Base-by-base conservation (phyloP, 2,329 filamentous ascomycete species). In the Grosmannia clavigera region DNA sequence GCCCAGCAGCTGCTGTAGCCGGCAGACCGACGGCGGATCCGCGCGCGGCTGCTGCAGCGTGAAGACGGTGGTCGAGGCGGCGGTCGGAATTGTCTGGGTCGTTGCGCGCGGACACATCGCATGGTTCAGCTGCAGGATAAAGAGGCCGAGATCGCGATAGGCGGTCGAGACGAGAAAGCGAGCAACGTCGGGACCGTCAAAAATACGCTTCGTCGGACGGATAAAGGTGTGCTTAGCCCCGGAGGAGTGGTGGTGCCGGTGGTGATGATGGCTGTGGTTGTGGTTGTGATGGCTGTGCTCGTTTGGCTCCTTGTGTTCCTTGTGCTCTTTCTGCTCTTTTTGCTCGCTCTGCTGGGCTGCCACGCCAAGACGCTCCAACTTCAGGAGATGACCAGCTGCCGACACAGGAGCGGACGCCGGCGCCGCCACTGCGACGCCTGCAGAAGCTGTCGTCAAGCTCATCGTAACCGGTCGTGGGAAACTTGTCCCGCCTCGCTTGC, bases 61-160 rank as follows among this genome's bases (percentile, higher is more conserved):
- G 62, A 79, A 79, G 59, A 79, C 77, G 64, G 81, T 71, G 22
- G 71, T 69, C 62, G 71, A 70, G 59, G 71, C 67, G 1, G 60
- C 50, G 3, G 60, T 58, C 19, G 65, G 72, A 67, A 25, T 71
- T 70, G 55, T 16, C 4, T 50, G 69, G 2, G 68, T 62, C 2
- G 69, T 66, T 65, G 80, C 84, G 25, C 83, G 77, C 0, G 92
- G 92, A 65, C 92, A 88, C 74, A 97, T 83, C 12, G 92, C 82
- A 61, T 86, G 84, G 71, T 96, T 97, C 56, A 99, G 84, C 74
- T 97, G 94, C 65, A 95, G 79, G 55, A 97, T 76, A 71, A 96
- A 97, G 55, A 83, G 81, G 72, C 90, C 87, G 59, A 99, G 88
- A 69, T 96, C 90, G 61, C 84, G 81, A 74, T 97, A 96, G 53